Evolutionary conservation across 1,139 yeast genomes (phyloP).

Genomic region (Blastobotrys niveus): DNA sequence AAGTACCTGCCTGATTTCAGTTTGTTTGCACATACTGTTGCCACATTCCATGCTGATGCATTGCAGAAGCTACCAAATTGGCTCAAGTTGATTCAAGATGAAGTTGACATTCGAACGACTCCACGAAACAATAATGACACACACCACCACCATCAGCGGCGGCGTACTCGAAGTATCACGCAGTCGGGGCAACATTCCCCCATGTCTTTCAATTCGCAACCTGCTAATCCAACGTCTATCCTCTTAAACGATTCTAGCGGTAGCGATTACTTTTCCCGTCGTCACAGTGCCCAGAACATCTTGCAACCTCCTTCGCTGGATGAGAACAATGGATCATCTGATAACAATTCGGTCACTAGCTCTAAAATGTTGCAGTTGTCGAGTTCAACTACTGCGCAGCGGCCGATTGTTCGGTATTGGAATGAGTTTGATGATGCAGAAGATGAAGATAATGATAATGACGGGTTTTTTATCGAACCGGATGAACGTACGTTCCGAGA

Average conservation of each 20-base stretch:
- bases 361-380: slow-evolving; percentile 3
- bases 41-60: slow-evolving; percentile 30
- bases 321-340: slow-evolving; percentile 7
- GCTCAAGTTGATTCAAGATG: slow-evolving; percentile 30
- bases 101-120: slow-evolving; percentile 31
- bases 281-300: not conserved
- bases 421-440: slow-evolving; percentile 67
- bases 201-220: not conserved
- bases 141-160: not conserved
- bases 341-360: slow-evolving; percentile 7
- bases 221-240: slow-evolving; percentile 7
- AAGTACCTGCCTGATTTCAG: slow-evolving; percentile 35
- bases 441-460: slow-evolving; percentile 39
- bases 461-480: slow-evolving; percentile 32
- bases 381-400: slow-evolving; percentile 18
- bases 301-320: slow-evolving; percentile 6
- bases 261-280: not conserved
- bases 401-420: slow-evolving; percentile 52
- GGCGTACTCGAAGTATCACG: not conserved
- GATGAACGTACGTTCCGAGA: slow-evolving; percentile 25
- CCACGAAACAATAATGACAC: slow-evolving; percentile 1
- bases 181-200: not conserved
- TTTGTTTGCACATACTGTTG: slow-evolving; percentile 33
- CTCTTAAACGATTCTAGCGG: slow-evolving; percentile 10
- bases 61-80: slow-evolving; percentile 33